Evolutionary conservation across 2,329 filamentous ascomycete genomes (phyloP).

Genomic region (Colletotrichum sp.): DNA sequence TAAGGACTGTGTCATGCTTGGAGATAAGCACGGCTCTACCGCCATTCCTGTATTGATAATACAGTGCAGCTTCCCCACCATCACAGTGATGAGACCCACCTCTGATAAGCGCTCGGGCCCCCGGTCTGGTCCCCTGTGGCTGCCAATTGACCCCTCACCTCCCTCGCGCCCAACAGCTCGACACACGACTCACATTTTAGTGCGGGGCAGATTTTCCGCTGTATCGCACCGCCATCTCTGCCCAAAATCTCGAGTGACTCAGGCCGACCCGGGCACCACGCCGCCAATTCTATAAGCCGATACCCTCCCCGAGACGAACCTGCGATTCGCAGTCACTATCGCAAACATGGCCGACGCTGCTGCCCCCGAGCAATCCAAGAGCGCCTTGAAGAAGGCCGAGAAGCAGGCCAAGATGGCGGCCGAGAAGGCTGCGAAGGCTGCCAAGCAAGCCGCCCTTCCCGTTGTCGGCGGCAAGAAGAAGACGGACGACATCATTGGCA

Average conservation of each 20-base stretch:
- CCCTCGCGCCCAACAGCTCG: conserved; percentile 11
- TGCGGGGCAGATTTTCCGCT: conserved; percentile 21
- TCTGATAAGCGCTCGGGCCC: neutral
- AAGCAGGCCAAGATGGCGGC: conserved; percentile 66
- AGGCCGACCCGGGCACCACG: conserved; percentile 17
- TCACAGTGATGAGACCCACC: neutral
- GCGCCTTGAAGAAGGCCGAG: conserved; percentile 69
- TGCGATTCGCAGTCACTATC: conserved; percentile 9
- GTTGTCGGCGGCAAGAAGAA: conserved; percentile 64
- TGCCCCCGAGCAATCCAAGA: conserved; percentile 55
- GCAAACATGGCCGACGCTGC: conserved; percentile 24
- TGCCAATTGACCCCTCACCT: conserved; percentile 21
- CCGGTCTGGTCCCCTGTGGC: neutral
- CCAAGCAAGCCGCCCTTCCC: conserved; percentile 58
- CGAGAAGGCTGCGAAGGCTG: conserved; percentile 66
- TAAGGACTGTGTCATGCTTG: neutral
- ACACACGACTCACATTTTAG: conserved; percentile 18
- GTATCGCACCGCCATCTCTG: conserved; percentile 16
- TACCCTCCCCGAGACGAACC: conserved; percentile 4
- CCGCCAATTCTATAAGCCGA: conserved; percentile 5
- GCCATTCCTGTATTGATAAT: fast-evolving
- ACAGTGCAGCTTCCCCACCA: neutral
- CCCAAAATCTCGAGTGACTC: conserved; percentile 20
- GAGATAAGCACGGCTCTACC: neutral
- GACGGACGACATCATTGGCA: conserved; percentile 78